Conservation (phyloP, 129 eudicot species). For the Chrysanthemum seticuspe region DNA sequence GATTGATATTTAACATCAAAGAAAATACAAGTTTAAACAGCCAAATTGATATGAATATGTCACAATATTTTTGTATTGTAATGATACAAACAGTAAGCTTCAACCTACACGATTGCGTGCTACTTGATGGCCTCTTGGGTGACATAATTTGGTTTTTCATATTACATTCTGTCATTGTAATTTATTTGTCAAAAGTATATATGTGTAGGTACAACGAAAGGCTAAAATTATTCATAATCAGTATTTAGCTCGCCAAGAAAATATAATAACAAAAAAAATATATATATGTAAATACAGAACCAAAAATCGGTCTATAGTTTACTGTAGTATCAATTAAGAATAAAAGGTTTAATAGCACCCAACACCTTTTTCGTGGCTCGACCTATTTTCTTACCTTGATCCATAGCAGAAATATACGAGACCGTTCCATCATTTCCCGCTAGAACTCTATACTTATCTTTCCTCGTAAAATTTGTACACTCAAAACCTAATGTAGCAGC, state of each 20-base stretch:
- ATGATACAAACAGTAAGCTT: no score
- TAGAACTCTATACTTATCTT: slow-evolving; percentile 75
- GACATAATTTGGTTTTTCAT: no score
- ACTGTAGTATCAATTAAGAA: not conserved
- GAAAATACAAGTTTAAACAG: no score
- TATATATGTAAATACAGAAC: not conserved
- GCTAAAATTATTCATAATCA: no score
- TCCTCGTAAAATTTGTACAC: slow-evolving; percentile 75
- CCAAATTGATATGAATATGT: no score
- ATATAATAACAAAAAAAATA: not conserved
- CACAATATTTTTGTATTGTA: no score
- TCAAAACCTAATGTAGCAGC: slow-evolving; percentile 80
- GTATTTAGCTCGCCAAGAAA: not conserved
- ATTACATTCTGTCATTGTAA: no score
- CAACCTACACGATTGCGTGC: no score
- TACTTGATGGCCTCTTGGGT: no score
- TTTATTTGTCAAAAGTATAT: no score
- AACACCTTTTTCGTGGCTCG: slow-evolving; percentile 34
- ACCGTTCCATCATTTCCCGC: slow-evolving; percentile 89
- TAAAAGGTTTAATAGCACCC: slow-evolving; percentile 44
- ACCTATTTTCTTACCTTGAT: slow-evolving; percentile 34
- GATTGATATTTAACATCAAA: no score
- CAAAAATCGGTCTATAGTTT: not conserved
- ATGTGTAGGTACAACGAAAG: no score
- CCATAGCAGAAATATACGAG: slow-evolving; percentile 10